A percentile compares a stretch with the other conserved stretches of the same genome.
Evolutionary conservation across 352 stramenopile species (phyloP).

Genomic region (Elongisporangium undulatum): DNA sequence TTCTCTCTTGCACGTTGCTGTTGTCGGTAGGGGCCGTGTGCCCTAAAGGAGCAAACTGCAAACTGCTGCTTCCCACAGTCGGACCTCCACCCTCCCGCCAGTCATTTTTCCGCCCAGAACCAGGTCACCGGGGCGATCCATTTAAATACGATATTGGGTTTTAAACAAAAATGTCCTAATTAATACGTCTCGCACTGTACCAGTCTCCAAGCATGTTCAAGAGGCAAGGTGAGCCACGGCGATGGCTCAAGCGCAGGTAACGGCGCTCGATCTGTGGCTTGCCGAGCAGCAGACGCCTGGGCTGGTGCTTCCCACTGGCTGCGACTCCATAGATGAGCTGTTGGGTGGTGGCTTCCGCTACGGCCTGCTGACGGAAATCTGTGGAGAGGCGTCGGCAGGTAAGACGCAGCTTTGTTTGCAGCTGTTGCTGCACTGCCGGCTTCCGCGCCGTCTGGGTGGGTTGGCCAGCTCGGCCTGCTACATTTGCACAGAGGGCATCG

Average conservation of each 20-base stretch:
- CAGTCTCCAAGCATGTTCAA: not conserved
- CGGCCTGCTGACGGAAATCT: constrained; percentile 69
- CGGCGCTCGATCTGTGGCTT: constrained; percentile 45
- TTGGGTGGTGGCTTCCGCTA: constrained; percentile 61
- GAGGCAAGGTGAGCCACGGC: not conserved
- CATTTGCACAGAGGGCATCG: constrained; percentile 74
- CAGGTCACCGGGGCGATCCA: not conserved
- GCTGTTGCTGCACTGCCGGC: constrained; percentile 60
- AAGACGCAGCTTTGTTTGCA: constrained; percentile 83
- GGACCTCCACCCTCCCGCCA: not conserved
- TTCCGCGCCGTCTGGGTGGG: constrained; percentile 41
- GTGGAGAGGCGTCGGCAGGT: constrained; percentile 62
- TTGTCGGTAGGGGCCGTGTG: not conserved
- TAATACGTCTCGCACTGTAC: constrained; percentile 3
- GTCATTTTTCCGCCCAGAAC: not conserved
- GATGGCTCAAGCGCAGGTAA: constrained; percentile 11
- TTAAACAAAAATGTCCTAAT: not conserved
- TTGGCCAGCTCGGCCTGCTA: constrained; percentile 68
- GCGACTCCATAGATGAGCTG: constrained; percentile 44
- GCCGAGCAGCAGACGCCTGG: constrained; percentile 15
- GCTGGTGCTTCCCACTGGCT: constrained; percentile 44
- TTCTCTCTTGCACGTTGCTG: not conserved
- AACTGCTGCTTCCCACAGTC: not conserved
- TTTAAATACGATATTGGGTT: not conserved
- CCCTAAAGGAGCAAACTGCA: not conserved